Percentiles rank a stretch among this genome's conserved stretches.
phyloP scores from a whole-genome alignment of 768 basidiomycete species.

The Suillus subaureus region DNA sequence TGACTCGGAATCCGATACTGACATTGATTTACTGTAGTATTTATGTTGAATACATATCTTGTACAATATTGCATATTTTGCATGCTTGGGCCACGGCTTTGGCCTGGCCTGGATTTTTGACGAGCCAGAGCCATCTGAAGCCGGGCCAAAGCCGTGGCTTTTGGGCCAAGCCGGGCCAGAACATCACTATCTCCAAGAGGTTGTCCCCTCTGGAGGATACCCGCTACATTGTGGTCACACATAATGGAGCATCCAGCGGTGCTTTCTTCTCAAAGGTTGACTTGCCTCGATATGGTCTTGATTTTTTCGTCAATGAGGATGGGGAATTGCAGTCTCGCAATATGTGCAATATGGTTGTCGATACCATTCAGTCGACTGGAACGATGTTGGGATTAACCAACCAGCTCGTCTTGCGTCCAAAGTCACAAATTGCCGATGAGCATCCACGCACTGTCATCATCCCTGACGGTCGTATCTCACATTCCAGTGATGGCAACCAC shows the following conservation, averaged over 20 bases:
- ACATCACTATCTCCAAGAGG: too few species aligned
- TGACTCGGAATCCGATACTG: too few species aligned
- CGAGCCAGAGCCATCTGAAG: too few species aligned
- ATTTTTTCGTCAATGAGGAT: conserved; percentile 39
- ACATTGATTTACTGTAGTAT: too few species aligned
- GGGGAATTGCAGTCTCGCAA: conserved; percentile 42
- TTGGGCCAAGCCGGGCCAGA: too few species aligned
- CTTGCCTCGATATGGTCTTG: conserved; percentile 44
- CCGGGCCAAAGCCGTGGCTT: too few species aligned
- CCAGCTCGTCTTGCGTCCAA: conserved; percentile 42
- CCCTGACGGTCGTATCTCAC: conserved; percentile 36
- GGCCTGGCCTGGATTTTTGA: too few species aligned
- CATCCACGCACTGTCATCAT: conserved; percentile 37
- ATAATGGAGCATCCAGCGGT: background rate
- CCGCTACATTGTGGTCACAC: conserved; percentile 25
- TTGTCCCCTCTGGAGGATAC: conserved; percentile 27
- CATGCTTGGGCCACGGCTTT: too few species aligned
- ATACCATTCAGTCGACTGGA: conserved; percentile 41
- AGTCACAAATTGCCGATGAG: conserved; percentile 7
- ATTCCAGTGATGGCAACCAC: conserved; percentile 14
- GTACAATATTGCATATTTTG: too few species aligned
- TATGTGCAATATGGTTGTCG: conserved; percentile 45
- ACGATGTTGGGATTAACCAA: conserved; percentile 46
- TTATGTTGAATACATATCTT: too few species aligned
- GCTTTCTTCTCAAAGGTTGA: conserved; percentile 17